These are phyloP conservation scores for Letharia lupina DNA, from an alignment of 495 filamentous ascomycete species.

Conservation along the genomic window DNA sequence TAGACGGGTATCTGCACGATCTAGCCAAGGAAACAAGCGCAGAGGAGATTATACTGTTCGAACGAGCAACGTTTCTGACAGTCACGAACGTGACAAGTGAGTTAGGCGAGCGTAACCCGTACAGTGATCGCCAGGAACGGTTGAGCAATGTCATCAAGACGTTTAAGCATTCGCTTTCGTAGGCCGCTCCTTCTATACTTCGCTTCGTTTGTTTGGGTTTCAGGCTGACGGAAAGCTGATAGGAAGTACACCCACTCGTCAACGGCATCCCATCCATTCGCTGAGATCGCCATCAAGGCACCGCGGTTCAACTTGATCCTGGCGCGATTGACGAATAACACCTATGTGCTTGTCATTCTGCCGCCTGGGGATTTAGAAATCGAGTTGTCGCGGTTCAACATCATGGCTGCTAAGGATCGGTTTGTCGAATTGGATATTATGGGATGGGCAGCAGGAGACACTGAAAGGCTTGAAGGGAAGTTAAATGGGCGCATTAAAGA, in stretches of 20 bases:
- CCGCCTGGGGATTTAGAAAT: conserved; percentile 81
- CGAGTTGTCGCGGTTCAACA: conserved; percentile 82
- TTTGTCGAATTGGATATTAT: conserved; percentile 43
- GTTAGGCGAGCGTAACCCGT: conserved; percentile 70
- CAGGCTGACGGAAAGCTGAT: conserved; percentile 13
- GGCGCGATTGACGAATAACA: conserved; percentile 88
- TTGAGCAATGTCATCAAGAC: conserved; percentile 95
- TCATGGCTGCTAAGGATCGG: conserved; percentile 70
- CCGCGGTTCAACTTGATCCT: conserved; percentile 84
- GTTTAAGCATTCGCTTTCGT: conserved; percentile 76
- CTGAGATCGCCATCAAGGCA: conserved; percentile 59
- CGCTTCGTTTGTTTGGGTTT: conserved; percentile 37
- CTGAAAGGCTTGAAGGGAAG: not conserved
- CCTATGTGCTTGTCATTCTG: conserved; percentile 84
- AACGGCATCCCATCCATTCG: conserved; percentile 49
- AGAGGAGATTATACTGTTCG: conserved; percentile 90
- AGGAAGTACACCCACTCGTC: conserved; percentile 42
- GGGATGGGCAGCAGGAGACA: conserved; percentile 4
- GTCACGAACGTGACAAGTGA: conserved; percentile 75
- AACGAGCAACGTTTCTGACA: conserved; percentile 90
- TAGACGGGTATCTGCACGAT: conserved; percentile 70
- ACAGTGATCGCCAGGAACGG: conserved; percentile 85
- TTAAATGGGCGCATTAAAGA: not conserved
- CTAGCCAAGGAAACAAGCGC: conserved; percentile 79
- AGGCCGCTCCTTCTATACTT: conserved; percentile 22